These are phyloP conservation scores for Chlorella variabilis DNA, from an alignment of 163 green algal genomes.

Conservation along the genomic window DNA sequence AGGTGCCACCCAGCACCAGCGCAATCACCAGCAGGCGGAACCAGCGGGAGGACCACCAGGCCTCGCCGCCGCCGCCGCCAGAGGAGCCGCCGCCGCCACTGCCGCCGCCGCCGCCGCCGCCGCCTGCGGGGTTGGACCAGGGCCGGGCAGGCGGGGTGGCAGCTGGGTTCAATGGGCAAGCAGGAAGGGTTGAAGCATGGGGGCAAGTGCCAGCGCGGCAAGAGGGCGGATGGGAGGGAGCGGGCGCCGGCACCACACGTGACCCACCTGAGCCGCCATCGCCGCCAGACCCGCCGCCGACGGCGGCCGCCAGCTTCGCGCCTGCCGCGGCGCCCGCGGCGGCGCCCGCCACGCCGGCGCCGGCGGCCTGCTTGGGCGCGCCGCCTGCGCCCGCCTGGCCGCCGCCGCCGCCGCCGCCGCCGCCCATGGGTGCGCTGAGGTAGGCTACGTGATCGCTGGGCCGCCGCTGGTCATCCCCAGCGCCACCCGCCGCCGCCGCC, in stretches of 20 bases:
- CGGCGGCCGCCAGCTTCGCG: not conserved
- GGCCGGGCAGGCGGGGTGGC: too few relatives aligned
- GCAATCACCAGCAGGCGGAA: conserved; percentile 11
- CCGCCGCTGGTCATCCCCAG: not conserved
- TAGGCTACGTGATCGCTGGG: conserved; percentile 18
- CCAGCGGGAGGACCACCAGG: not conserved
- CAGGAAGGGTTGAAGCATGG: too few relatives aligned
- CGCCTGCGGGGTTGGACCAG: not conserved
- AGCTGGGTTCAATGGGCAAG: too few relatives aligned
- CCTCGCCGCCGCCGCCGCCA: not conserved
- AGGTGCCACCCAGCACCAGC: not conserved
- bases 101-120: not conserved
- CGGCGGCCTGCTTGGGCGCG: not conserved
- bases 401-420: not conserved
- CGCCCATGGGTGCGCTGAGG: conserved; percentile 26
- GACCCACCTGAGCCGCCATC: not conserved
- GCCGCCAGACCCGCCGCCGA: not conserved
- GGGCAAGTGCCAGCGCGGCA: too few relatives aligned
- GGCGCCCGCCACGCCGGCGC: not conserved
- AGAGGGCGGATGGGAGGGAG: too few relatives aligned
- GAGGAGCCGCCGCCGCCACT: conserved; percentile 3
- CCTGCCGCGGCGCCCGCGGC: not conserved
- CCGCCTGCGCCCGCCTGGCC: not conserved
- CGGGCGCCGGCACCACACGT: too few relatives aligned
- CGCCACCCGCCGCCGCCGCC: not conserved